These are phyloP conservation scores for Ustilago nuda DNA, from an alignment of 1,284 basidiomycete species.

Conservation along the genomic window DNA sequence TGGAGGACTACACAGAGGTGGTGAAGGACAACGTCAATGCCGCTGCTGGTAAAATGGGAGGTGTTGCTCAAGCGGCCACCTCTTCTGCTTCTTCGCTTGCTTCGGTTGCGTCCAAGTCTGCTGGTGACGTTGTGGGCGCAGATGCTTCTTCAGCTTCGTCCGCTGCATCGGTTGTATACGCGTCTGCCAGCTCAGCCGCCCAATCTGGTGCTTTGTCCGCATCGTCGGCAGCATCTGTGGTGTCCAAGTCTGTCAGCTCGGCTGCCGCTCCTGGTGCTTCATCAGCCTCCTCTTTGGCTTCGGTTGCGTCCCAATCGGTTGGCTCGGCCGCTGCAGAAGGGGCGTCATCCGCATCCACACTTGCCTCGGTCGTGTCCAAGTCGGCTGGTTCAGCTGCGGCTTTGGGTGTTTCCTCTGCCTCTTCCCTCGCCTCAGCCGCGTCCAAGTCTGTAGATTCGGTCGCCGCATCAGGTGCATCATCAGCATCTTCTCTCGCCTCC, in stretches of 20 bases:
- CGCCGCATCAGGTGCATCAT: not conserved
- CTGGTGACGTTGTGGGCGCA: not conserved
- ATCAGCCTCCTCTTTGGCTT: conserved; percentile 6
- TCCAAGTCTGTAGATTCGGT: not conserved
- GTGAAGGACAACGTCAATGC: conserved; percentile 4
- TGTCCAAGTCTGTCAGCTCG: conserved; percentile 10
- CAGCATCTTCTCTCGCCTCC: conserved; percentile 17
- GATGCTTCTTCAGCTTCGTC: conserved; percentile 13
- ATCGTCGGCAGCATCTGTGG: conserved; percentile 4
- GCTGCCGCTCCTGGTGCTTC: conserved; percentile 13
- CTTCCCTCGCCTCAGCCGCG: not conserved
- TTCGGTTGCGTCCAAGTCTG: conserved; percentile 6
- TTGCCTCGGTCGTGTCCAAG: not conserved
- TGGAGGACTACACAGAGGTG: conserved; percentile 20
- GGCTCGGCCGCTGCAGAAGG: conserved; percentile 1
- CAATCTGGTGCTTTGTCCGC: not conserved
- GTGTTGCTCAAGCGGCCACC: conserved; percentile 3
- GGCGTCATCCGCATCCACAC: conserved; percentile 1
- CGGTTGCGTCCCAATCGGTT: not conserved
- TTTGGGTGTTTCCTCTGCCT: not conserved
- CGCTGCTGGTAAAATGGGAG: not conserved
- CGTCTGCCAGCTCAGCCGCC: not conserved
- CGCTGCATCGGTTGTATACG: conserved; percentile 7
- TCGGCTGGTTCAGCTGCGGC: not conserved
- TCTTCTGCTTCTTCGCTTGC: conserved; percentile 11